Percentiles rank a stretch among this genome's conserved stretches.
These are phyloP conservation scores for Elaeagnus macrophylla DNA, from an alignment of 306 rosid genomes.

Conservation along the genomic window DNA sequence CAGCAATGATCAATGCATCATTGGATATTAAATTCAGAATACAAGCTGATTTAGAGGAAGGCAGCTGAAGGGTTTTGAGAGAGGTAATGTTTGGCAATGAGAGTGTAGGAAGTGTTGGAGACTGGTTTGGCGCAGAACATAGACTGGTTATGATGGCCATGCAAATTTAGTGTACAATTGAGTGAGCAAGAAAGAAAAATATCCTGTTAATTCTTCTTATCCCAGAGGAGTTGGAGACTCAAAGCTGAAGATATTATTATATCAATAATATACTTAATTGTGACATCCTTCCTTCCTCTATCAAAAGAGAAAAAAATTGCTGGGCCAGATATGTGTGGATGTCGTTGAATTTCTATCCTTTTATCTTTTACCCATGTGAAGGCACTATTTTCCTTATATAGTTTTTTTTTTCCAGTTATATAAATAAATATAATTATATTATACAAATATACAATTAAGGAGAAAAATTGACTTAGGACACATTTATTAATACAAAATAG, in stretches of 20 bases:
- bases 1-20: conserved; percentile 35
- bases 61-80: conserved; percentile 25
- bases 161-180: conserved; percentile 9
- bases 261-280: background rate
- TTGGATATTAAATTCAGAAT: conserved; percentile 30
- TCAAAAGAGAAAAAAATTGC: conserved; percentile 16
- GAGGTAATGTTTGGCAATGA: conserved; percentile 34
- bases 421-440: background rate
- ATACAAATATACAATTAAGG: too few species aligned
- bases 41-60: conserved; percentile 29
- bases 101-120: conserved; percentile 39
- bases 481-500: too few species aligned
- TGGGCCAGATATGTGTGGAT: conserved; percentile 26
- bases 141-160: conserved; percentile 44
- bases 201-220: background rate
- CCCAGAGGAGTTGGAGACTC: background rate
- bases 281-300: conserved; percentile 2
- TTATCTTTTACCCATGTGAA: background rate
- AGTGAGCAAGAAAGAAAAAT: background rate
- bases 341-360: conserved; percentile 1
- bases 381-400: too few species aligned
- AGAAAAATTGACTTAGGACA: too few species aligned
- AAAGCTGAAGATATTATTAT: conserved; percentile 14
- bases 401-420: too few species aligned
- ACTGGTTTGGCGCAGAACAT: conserved; percentile 46